These are phyloP conservation scores for Hypoxylon sp. DNA, from an alignment of 2,329 filamentous ascomycete genomes.

Conservation along the genomic window DNA sequence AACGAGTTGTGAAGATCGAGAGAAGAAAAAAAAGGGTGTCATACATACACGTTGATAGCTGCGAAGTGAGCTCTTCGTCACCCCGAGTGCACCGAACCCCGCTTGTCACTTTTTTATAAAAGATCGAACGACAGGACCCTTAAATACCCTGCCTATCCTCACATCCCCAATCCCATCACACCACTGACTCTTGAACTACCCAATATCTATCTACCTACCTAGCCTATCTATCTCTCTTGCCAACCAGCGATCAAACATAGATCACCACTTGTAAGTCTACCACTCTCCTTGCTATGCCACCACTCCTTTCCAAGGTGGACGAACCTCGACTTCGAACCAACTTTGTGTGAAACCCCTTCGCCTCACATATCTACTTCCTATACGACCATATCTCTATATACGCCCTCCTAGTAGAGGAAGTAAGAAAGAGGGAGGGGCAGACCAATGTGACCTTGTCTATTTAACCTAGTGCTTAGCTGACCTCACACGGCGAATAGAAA, in stretches of 20 bases:
- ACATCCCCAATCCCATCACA: slow-evolving; percentile 37
- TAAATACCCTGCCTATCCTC: slow-evolving; percentile 27
- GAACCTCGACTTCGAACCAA: slow-evolving; percentile 2
- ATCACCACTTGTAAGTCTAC: slow-evolving; percentile 19
- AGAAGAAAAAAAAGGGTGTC: slow-evolving; percentile 14
- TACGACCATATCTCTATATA: neutral
- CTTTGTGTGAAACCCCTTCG: slow-evolving; percentile 18
- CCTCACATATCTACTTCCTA: slow-evolving; percentile 11
- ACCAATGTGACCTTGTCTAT: neutral
- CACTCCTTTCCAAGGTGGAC: slow-evolving; percentile 8
- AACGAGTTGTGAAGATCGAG: slow-evolving; percentile 24
- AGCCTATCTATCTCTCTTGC: slow-evolving; percentile 5
- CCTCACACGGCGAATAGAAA: slow-evolving; percentile 15
- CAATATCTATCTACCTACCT: slow-evolving; percentile 19
- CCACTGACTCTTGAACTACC: slow-evolving; percentile 16
- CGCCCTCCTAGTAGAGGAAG: neutral
- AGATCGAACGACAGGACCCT: slow-evolving; percentile 24
- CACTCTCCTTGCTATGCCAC: slow-evolving; percentile 21
- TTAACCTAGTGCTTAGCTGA: slow-evolving; percentile 24
- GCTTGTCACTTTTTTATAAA: slow-evolving; percentile 32
- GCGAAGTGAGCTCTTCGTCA: slow-evolving; percentile 4
- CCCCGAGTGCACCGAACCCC: slow-evolving; percentile 36
- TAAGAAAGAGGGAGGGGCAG: slow-evolving; percentile 12
- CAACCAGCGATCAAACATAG: slow-evolving; percentile 16
- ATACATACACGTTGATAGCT: slow-evolving; percentile 13